These are phyloP conservation scores for Peltaster fructicola DNA, from an alignment of 2,329 filamentous ascomycete genomes.

Conservation along the genomic window DNA sequence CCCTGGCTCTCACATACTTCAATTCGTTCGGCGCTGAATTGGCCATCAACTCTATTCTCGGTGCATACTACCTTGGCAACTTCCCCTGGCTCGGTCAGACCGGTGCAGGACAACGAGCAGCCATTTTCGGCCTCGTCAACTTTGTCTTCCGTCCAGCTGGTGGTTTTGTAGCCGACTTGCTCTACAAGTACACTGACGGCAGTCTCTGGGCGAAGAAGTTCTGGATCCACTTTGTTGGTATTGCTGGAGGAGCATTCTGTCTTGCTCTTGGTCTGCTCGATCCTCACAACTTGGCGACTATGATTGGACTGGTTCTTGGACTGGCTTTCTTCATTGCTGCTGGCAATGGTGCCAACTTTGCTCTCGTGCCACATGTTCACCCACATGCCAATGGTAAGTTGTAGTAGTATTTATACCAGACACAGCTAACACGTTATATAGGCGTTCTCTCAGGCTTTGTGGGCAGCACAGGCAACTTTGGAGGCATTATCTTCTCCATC, in stretches of 20 bases:
- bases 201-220: slow-evolving; percentile 43
- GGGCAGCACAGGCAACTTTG: slow-evolving; percentile 51
- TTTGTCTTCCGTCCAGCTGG: slow-evolving; percentile 41
- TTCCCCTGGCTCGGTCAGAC: slow-evolving; percentile 37
- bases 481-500: slow-evolving; percentile 63
- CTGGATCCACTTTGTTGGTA: slow-evolving; percentile 35
- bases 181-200: slow-evolving; percentile 30
- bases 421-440: no score
- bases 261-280: slow-evolving; percentile 42
- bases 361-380: slow-evolving; percentile 69
- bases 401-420: no score
- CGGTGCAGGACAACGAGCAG: slow-evolving; percentile 38
- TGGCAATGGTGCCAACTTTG: slow-evolving; percentile 68
- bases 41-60: slow-evolving; percentile 38
- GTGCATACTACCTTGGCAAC: slow-evolving; percentile 37
- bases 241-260: slow-evolving; percentile 38
- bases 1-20: slow-evolving; percentile 33
- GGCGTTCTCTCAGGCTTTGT: slow-evolving; percentile 52
- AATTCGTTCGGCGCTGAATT: slow-evolving; percentile 39
- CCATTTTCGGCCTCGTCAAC: slow-evolving; percentile 57
- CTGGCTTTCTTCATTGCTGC: slow-evolving; percentile 64
- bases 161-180: slow-evolving; percentile 38
- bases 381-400: slow-evolving; percentile 65
- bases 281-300: slow-evolving; percentile 40
- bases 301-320: slow-evolving; percentile 59